phyloP scores from a whole-genome alignment of 768 basidiomycete species.

The Crassisporium funariophilum region DNA sequence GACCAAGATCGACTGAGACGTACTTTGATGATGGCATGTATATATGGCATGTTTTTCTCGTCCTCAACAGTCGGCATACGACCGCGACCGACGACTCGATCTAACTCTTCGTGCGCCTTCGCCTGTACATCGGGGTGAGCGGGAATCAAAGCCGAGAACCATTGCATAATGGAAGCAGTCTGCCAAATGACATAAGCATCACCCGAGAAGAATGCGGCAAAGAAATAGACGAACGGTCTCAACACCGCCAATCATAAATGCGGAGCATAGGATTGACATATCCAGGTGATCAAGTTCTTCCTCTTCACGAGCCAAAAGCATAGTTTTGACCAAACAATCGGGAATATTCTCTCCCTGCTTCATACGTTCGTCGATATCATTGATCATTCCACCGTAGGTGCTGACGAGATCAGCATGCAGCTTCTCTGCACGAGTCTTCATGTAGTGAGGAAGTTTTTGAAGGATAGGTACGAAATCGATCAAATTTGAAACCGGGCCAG shows the following conservation, averaged over 20 bases:
- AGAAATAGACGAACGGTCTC: slow-evolving; percentile 34
- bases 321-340: slow-evolving; percentile 44
- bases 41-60: slow-evolving; percentile 22
- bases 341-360: slow-evolving; percentile 39
- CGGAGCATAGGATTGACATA: slow-evolving; percentile 41
- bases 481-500: slow-evolving; percentile 46
- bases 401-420: slow-evolving; percentile 41
- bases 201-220: background rate
- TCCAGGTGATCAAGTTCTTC: slow-evolving; percentile 41
- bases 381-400: slow-evolving; percentile 41
- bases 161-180: slow-evolving; percentile 40
- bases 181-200: slow-evolving; percentile 8
- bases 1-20: slow-evolving; percentile 6
- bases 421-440: slow-evolving; percentile 38
- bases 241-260: slow-evolving; percentile 49
- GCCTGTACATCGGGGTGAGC: slow-evolving; percentile 28
- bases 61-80: slow-evolving; percentile 24
- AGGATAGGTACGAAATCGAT: slow-evolving; percentile 47
- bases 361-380: slow-evolving; percentile 36
- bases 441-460: slow-evolving; percentile 39
- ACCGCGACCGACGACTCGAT: slow-evolving; percentile 24
- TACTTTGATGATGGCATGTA: slow-evolving; percentile 29
- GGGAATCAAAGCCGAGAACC: slow-evolving; percentile 40
- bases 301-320: slow-evolving; percentile 34
- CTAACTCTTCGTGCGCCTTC: slow-evolving; percentile 28